Evolutionary conservation across 2,329 filamentous ascomycete genomes (phyloP).

Genomic region (Phaeosphaeriaceae sp.): DNA sequence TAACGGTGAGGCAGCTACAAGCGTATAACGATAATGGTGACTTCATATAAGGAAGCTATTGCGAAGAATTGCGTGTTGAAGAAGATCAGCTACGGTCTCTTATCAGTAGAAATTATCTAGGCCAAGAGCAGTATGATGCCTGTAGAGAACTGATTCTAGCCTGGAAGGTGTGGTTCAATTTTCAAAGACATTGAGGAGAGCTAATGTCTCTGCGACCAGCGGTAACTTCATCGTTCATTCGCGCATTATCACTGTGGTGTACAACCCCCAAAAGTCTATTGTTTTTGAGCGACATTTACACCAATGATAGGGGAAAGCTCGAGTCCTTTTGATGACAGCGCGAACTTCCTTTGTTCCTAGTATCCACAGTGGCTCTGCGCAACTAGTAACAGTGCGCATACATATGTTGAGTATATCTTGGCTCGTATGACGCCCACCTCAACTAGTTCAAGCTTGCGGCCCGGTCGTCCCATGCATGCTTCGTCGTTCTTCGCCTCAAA

Average conservation of each 20-base stretch:
- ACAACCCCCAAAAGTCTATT: conserved; percentile 3
- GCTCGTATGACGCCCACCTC: conserved; percentile 24
- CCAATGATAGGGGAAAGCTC: background rate
- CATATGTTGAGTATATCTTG: conserved; percentile 21
- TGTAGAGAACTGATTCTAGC: no score
- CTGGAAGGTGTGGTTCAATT: no score
- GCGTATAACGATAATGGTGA: background rate
- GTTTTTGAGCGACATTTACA: conserved; percentile 1
- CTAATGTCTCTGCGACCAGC: background rate
- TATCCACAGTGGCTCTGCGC: conserved; percentile 19
- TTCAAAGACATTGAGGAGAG: no score
- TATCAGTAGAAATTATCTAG: no score
- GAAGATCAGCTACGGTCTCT: no score
- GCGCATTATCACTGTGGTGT: background rate
- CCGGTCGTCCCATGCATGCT: no score
- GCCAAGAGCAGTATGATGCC: no score
- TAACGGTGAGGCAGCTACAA: conserved; percentile 11
- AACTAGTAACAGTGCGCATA: conserved; percentile 31
- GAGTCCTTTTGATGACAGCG: conserved; percentile 4
- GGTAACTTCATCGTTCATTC: conserved; percentile 7
- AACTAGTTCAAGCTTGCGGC: no score
- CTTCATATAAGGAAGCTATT: no score
- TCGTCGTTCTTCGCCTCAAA: no score
- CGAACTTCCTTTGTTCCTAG: conserved; percentile 21
- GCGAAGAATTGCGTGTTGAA: no score